Evolutionary conservation across 345 rosid species (phyloP).

Genomic region (Zanthoxylum bungeanum): DNA sequence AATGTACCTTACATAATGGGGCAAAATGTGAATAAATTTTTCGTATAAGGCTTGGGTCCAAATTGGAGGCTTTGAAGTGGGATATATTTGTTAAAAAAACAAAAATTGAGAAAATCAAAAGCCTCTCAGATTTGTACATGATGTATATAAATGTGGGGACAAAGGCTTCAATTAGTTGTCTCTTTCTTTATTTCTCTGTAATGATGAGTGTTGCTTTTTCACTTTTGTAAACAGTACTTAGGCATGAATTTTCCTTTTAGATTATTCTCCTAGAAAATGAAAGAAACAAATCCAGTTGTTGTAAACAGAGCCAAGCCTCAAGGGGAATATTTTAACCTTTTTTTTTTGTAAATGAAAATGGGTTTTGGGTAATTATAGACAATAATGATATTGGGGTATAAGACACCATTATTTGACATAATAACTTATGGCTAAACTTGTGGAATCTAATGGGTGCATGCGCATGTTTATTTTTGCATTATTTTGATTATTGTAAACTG

Average conservation of each 20-base stretch:
- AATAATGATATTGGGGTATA: constrained; percentile 40
- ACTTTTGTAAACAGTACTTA: constrained; percentile 25
- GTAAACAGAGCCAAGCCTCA: background rate
- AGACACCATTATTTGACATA: constrained; percentile 57
- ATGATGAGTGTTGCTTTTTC: constrained; percentile 34
- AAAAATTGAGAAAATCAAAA: constrained; percentile 34
- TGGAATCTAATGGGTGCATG: constrained; percentile 45
- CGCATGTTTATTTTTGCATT: constrained; percentile 37
- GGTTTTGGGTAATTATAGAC: constrained; percentile 35
- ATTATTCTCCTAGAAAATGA: constrained; percentile 19
- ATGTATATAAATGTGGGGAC: constrained; percentile 52
- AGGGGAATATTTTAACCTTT: constrained; percentile 18
- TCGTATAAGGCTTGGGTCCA: constrained; percentile 57
- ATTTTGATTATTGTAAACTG: constrained; percentile 14
- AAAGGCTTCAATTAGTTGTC: constrained; percentile 53
- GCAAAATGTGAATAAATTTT: constrained; percentile 32
- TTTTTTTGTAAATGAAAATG: constrained; percentile 12
- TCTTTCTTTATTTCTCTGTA: constrained; percentile 28
- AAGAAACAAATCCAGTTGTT: constrained; percentile 5
- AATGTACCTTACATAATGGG: background rate
- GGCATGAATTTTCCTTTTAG: constrained; percentile 11
- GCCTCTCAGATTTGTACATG: constrained; percentile 43
- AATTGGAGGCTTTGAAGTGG: constrained; percentile 45
- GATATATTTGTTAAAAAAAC: constrained; percentile 19
- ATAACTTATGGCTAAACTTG: constrained; percentile 42